A percentile compares a stretch with the other conserved stretches of the same genome.
These are phyloP conservation scores for Cytospora mali DNA, from an alignment of 2,329 filamentous ascomycete genomes.

Conservation along the genomic window DNA sequence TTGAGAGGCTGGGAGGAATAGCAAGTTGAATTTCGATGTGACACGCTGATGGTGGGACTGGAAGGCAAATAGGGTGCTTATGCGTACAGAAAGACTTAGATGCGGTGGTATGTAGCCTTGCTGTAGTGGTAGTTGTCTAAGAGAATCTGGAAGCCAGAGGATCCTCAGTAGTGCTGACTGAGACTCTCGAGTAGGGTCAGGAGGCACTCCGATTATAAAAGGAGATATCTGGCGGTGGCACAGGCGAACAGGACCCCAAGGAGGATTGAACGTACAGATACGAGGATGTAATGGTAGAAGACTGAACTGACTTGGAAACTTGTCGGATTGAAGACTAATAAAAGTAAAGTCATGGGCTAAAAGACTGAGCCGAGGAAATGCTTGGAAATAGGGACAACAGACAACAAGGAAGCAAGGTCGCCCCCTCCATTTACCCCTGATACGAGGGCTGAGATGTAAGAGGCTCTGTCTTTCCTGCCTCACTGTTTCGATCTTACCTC, in stretches of 20 bases:
- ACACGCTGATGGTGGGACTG: constrained; percentile 4
- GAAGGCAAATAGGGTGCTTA: constrained; percentile 13
- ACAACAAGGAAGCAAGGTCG: not conserved
- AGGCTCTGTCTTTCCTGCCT: too few relatives aligned
- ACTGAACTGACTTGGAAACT: not conserved
- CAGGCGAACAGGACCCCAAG: not conserved
- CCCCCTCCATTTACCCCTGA: not conserved
- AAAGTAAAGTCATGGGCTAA: not conserved
- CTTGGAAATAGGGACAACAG: not conserved
- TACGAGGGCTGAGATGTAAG: not conserved
- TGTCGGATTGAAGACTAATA: not conserved
- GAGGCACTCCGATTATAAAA: constrained; percentile 6
- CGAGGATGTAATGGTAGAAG: not conserved
- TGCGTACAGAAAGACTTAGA: constrained; percentile 3
- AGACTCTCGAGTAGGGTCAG: constrained; percentile 10
- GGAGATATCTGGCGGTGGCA: constrained; percentile 9
- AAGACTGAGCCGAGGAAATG: not conserved
- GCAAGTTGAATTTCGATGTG: not conserved
- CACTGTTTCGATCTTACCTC: not conserved
- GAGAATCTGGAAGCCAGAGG: constrained; percentile 16
- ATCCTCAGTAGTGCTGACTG: constrained; percentile 24
- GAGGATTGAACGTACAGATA: not conserved
- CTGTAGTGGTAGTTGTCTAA: constrained; percentile 10
- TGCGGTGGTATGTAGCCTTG: constrained; percentile 5
- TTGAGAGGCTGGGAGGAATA: not conserved